Conservation (phyloP, 176 grass and related monocot genomes). For the Oryza nivara region DNA sequence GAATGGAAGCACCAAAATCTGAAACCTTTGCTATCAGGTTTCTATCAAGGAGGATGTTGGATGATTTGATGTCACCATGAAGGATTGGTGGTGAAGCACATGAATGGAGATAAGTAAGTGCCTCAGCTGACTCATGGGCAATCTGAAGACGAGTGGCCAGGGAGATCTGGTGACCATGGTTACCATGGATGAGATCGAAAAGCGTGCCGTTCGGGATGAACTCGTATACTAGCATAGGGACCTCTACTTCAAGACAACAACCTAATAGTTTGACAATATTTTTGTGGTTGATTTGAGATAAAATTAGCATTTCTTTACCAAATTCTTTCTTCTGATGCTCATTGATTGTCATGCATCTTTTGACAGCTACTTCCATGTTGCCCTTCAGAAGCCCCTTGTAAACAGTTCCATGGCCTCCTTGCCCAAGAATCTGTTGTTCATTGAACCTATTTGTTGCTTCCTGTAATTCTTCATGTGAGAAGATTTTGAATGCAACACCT, state of each 20-base stretch:
- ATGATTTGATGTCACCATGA: too few species aligned
- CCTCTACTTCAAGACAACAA: constrained; percentile 32
- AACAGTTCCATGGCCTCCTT: too few species aligned
- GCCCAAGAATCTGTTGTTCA: too few species aligned
- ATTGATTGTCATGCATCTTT: constrained; percentile 1
- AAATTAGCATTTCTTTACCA: constrained; percentile 22
- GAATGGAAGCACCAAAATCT: too few species aligned
- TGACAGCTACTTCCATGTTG: constrained; percentile 5
- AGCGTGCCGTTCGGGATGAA: constrained; percentile 8
- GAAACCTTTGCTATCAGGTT: too few species aligned
- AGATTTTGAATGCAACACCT: too few species aligned
- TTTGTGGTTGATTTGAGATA: constrained; percentile 12
- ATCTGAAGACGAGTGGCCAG: not conserved
- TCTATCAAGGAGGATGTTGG: too few species aligned
- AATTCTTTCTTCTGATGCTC: constrained; percentile 29
- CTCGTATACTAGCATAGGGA: constrained; percentile 21
- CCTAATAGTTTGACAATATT: constrained; percentile 30
- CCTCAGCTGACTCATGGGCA: not conserved
- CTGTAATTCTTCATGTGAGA: too few species aligned
- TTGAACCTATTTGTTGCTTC: too few species aligned
- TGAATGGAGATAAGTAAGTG: too few species aligned
- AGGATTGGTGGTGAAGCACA: too few species aligned
- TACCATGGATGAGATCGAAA: constrained; percentile 16
- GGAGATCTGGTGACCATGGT: not conserved
- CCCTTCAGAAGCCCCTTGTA: too few species aligned